Evolutionary conservation across 495 filamentous ascomycete species (phyloP).

Genomic region (Filosporella fistucella): DNA sequence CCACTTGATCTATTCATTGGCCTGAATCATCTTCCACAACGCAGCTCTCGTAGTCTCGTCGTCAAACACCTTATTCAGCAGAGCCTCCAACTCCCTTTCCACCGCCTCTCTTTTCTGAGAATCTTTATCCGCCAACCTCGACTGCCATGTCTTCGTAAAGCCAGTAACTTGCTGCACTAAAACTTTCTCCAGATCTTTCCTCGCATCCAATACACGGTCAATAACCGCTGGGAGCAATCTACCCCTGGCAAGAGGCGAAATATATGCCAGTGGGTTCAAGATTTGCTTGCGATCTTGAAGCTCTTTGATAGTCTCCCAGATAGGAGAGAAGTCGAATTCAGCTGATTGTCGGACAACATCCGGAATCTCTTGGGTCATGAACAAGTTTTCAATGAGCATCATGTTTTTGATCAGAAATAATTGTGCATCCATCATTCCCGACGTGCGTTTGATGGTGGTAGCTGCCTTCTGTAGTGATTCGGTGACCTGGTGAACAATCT

Average conservation of each 20-base stretch:
- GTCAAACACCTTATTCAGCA: conserved; percentile 21
- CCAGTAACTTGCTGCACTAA: conserved; percentile 75
- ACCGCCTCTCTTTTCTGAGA: conserved; percentile 45
- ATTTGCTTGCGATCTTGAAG: conserved; percentile 63
- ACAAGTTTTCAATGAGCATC: conserved; percentile 84
- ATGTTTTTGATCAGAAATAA: conserved; percentile 89
- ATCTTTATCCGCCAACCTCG: conserved; percentile 37
- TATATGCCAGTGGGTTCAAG: conserved; percentile 58
- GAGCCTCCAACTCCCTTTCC: conserved; percentile 44
- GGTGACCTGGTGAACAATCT: conserved; percentile 34
- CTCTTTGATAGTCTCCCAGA: conserved; percentile 75
- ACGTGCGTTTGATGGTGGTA: conserved; percentile 39
- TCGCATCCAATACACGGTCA: conserved; percentile 67
- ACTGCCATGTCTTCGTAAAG: conserved; percentile 63
- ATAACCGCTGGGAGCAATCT: conserved; percentile 56
- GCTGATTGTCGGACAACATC: conserved; percentile 64
- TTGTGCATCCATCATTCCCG: conserved; percentile 56
- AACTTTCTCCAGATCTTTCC: conserved; percentile 75
- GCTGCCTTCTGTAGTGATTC: conserved; percentile 44
- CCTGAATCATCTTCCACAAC: conserved; percentile 24
- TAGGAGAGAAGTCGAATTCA: conserved; percentile 67
- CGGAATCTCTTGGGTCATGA: conserved; percentile 90
- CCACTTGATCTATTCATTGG: conserved; percentile 16
- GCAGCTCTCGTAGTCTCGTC: conserved; percentile 22
- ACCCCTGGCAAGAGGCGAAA: conserved; percentile 52